phyloP scores from a whole-genome alignment of 1,139 yeast genomes.

The Kazachstania sp. region DNA sequence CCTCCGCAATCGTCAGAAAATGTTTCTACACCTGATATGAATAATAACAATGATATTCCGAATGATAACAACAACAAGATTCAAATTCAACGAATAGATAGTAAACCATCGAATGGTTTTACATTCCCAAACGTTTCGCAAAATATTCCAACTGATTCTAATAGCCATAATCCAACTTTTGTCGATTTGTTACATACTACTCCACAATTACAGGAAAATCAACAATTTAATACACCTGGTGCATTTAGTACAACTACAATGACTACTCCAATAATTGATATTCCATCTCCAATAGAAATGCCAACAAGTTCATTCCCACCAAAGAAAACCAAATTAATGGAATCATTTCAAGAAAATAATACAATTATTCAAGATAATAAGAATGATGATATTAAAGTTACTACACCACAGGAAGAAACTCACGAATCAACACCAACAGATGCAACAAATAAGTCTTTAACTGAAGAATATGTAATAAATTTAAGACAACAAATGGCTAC shows the following conservation, averaged over 20 bases:
- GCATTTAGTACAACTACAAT: slow-evolving; percentile 1
- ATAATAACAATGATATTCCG: too few relatives aligned
- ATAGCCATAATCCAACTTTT: not conserved
- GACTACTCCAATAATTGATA: slow-evolving; percentile 10
- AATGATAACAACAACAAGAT: not conserved
- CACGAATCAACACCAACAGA: slow-evolving; percentile 10
- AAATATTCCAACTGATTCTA: not conserved
- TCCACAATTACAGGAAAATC: slow-evolving; percentile 3
- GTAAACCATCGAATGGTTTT: not conserved
- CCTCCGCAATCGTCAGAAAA: slow-evolving; percentile 6
- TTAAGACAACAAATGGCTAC: slow-evolving; percentile 46
- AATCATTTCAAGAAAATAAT: not conserved
- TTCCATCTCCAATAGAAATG: slow-evolving; percentile 13
- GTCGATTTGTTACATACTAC: not conserved
- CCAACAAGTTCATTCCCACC: slow-evolving; percentile 3
- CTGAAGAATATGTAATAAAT: slow-evolving; percentile 22
- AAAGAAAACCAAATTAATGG: not conserved
- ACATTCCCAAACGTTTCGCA: not conserved
- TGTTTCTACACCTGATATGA: not conserved
- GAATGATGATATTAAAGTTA: not conserved
- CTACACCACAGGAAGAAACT: not conserved
- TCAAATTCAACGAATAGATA: not conserved
- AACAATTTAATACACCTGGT: slow-evolving; percentile 1
- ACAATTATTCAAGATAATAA: not conserved
- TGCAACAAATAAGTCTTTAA: slow-evolving; percentile 10